A percentile compares a stretch with the other conserved stretches of the same genome.
Evolutionary conservation across 1,284 basidiomycete species (phyloP).

Genomic region (Leccinum fuscescens): DNA sequence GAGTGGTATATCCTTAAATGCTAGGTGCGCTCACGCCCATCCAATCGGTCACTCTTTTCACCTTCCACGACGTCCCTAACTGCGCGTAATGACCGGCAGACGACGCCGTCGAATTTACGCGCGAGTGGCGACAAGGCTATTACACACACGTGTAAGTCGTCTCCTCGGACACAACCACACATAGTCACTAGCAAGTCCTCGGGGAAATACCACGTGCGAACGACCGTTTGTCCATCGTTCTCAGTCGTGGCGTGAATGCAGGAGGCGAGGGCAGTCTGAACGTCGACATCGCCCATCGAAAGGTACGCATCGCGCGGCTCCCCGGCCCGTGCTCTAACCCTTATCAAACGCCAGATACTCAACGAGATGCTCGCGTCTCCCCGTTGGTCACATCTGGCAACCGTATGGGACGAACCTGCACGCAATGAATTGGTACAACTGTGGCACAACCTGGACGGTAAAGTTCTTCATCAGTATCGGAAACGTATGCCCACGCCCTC

Average conservation of each 20-base stretch:
- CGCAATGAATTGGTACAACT: constrained; percentile 44
- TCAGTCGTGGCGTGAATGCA: constrained; percentile 35
- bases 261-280: constrained; percentile 49
- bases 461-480: background rate
- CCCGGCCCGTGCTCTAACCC: background rate
- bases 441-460: constrained; percentile 60
- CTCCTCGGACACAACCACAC: background rate
- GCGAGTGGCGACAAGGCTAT: constrained; percentile 58
- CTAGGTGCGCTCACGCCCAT: background rate
- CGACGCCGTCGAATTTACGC: constrained; percentile 50
- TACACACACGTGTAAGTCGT: constrained; percentile 42
- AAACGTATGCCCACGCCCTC: background rate
- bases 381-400: constrained; percentile 47
- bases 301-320: constrained; percentile 36
- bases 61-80: background rate
- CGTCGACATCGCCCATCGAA: constrained; percentile 55
- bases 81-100: constrained; percentile 7
- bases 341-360: constrained; percentile 42
- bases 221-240: background rate
- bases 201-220: background rate
- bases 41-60: background rate
- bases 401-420: constrained; percentile 42
- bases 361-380: constrained; percentile 48
- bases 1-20: background rate
- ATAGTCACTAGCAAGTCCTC: background rate